phyloP scores from a whole-genome alignment of 208 protist genomes.

The Leishmania arabica region DNA sequence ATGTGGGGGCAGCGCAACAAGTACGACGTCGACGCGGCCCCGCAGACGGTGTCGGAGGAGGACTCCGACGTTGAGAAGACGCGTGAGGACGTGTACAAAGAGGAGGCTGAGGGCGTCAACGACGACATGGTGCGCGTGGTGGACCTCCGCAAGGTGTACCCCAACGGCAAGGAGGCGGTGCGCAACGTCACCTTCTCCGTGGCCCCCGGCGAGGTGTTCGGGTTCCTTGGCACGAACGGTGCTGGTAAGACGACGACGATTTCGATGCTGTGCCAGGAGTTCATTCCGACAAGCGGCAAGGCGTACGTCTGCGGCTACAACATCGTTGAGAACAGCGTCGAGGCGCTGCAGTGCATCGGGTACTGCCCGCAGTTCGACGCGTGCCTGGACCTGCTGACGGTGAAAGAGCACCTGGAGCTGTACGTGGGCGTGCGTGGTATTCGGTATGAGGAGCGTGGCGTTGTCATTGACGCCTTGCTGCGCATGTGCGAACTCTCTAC shows the following conservation, averaged over 20 bases:
- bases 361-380: slow-evolving; percentile 97
- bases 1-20: slow-evolving; percentile 17
- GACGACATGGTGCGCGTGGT: slow-evolving; percentile 55
- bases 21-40: slow-evolving; percentile 27
- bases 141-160: slow-evolving; percentile 53
- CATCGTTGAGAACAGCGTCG: slow-evolving; percentile 19
- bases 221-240: slow-evolving; percentile 90
- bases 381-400: slow-evolving; percentile 90
- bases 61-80: slow-evolving; percentile 52
- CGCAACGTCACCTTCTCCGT: slow-evolving; percentile 79
- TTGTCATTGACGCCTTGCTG: slow-evolving; percentile 34
- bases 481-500: slow-evolving; percentile 31
- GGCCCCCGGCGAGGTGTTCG: slow-evolving; percentile 78
- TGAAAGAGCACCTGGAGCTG: slow-evolving; percentile 90
- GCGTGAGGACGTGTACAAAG: slow-evolving; percentile 38
- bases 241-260: slow-evolving; percentile 90
- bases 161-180: slow-evolving; percentile 60
- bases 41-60: slow-evolving; percentile 31
- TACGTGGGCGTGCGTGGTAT: slow-evolving; percentile 41
- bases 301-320: slow-evolving; percentile 58
- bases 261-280: slow-evolving; percentile 82
- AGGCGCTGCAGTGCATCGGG: slow-evolving; percentile 80
- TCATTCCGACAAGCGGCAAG: slow-evolving; percentile 60
- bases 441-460: slow-evolving; percentile 27
- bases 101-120: slow-evolving; percentile 26